A percentile compares a stretch with the other conserved stretches of the same genome.
Conservation (phyloP, 2,329 filamentous ascomycete species). For the Colletotrichum sp. region DNA sequence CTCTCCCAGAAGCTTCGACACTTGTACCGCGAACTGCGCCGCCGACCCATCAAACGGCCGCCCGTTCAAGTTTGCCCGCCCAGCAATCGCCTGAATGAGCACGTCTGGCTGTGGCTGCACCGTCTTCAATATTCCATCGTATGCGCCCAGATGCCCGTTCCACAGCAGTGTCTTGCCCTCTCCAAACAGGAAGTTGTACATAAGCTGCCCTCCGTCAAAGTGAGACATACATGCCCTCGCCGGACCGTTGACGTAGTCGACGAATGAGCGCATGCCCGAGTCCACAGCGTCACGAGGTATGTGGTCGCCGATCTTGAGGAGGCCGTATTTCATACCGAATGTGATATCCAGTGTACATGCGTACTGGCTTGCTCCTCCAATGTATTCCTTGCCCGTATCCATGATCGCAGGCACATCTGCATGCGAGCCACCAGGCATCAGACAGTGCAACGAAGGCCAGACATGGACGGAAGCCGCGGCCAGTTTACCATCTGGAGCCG, state of each 20-base stretch:
- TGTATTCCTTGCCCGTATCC: neutral
- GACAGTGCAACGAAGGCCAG: slow-evolving; percentile 28
- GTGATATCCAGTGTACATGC: slow-evolving; percentile 25
- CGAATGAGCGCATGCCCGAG: slow-evolving; percentile 4
- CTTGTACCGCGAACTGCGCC: neutral
- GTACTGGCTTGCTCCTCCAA: slow-evolving; percentile 2
- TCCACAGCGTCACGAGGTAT: slow-evolving; percentile 1
- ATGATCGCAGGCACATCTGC: neutral
- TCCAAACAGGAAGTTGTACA: slow-evolving; percentile 27
- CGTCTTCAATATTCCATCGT: slow-evolving; percentile 22
- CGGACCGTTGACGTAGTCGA: slow-evolving; percentile 17
- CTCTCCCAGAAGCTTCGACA: neutral
- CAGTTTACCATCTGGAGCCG: neutral
- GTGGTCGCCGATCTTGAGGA: slow-evolving; percentile 13
- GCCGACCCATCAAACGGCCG: neutral
- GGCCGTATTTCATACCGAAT: slow-evolving; percentile 23
- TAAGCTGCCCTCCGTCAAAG: slow-evolving; percentile 28
- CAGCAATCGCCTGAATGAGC: slow-evolving; percentile 25
- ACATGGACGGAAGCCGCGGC: slow-evolving; percentile 23
- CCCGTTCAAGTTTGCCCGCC: slow-evolving; percentile 23
- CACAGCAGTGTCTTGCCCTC: slow-evolving; percentile 24
- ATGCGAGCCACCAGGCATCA: slow-evolving; percentile 23
- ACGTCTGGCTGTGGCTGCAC: slow-evolving; percentile 27
- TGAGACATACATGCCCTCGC: slow-evolving; percentile 16
- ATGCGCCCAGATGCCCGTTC: slow-evolving; percentile 26